Evolutionary conservation across 176 grass and related monocot genomes (phyloP).

Genomic region (Secale cereale): DNA sequence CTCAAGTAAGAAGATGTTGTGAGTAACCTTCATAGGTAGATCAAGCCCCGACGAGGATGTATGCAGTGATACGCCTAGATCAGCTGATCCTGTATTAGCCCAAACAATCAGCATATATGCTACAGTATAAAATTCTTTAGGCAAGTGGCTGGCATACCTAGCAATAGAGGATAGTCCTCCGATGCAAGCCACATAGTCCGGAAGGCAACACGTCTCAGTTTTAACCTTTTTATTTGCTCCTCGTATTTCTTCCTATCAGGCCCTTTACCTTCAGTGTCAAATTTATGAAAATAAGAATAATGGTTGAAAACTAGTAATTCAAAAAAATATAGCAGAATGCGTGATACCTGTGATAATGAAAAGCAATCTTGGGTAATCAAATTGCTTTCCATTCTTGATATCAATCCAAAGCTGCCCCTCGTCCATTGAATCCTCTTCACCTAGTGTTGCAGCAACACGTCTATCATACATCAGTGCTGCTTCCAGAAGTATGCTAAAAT

Average conservation of each 20-base stretch:
- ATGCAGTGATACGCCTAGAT: conserved; percentile 91
- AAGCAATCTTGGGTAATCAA: conserved; percentile 74
- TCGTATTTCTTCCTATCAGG: conserved; percentile 92
- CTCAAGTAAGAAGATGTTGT: background rate
- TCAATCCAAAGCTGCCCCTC: conserved; percentile 80
- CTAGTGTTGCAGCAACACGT: conserved; percentile 68
- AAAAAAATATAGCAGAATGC: conserved; percentile 20
- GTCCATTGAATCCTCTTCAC: conserved; percentile 81
- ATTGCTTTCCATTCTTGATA: conserved; percentile 62
- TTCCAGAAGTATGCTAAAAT: conserved; percentile 97
- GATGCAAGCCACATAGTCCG: conserved; percentile 95
- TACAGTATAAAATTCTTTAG: background rate
- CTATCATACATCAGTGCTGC: conserved; percentile 96
- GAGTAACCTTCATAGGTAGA: conserved; percentile 92
- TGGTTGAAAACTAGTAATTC: conserved; percentile 1
- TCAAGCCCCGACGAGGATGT: conserved; percentile 92
- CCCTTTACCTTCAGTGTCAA: conserved; percentile 77
- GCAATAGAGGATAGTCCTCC: conserved; percentile 93
- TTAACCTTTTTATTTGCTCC: conserved; percentile 86
- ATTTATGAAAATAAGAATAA: background rate
- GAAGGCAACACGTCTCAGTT: conserved; percentile 82
- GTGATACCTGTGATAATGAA: conserved; percentile 90
- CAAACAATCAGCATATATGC: conserved; percentile 23
- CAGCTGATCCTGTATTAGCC: conserved; percentile 65
- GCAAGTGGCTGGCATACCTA: conserved; percentile 52